Conservation (phyloP, 208 protist species). For the Blastocrithidia nonstop region DNA sequence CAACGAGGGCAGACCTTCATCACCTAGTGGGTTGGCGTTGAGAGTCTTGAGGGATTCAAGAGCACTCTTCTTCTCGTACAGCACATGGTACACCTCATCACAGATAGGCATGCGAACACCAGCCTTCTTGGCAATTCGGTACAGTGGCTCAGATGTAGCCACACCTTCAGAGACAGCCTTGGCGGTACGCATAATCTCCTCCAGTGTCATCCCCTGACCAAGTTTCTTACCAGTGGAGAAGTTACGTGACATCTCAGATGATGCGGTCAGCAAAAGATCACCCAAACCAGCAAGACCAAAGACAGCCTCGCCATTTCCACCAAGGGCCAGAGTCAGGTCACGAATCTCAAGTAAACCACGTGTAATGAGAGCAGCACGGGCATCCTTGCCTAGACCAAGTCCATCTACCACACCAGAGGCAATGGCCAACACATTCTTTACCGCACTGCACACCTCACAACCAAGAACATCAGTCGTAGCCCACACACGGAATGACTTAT, state of each 20-base stretch:
- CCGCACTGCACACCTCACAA: constrained; percentile 77
- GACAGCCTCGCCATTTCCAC: constrained; percentile 60
- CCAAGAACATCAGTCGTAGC: constrained; percentile 67
- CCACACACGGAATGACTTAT: constrained; percentile 68
- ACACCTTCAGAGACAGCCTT: constrained; percentile 71
- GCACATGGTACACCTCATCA: constrained; percentile 42
- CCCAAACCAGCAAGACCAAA: constrained; percentile 82
- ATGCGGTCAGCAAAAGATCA: constrained; percentile 81
- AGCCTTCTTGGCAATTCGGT: constrained; percentile 29
- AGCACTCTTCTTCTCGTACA: constrained; percentile 30
- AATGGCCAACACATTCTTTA: constrained; percentile 86
- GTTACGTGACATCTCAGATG: constrained; percentile 77
- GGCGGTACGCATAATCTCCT: constrained; percentile 33
- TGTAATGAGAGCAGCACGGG: constrained; percentile 62
- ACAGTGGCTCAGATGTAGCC: constrained; percentile 49
- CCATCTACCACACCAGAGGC: constrained; percentile 54
- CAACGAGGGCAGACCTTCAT: constrained; percentile 48
- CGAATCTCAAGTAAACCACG: constrained; percentile 77
- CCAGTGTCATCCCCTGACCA: constrained; percentile 41
- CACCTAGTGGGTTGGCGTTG: constrained; percentile 9
- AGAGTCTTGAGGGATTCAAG: constrained; percentile 10
- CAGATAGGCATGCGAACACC: constrained; percentile 46
- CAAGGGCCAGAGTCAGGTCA: constrained; percentile 57
- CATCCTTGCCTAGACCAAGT: constrained; percentile 61
- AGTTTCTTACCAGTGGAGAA: constrained; percentile 72